A percentile compares a stretch with the other conserved stretches of the same genome.
phyloP scores from a whole-genome alignment of 2,329 filamentous ascomycete genomes.

The Ilyonectria mors-panacis region DNA sequence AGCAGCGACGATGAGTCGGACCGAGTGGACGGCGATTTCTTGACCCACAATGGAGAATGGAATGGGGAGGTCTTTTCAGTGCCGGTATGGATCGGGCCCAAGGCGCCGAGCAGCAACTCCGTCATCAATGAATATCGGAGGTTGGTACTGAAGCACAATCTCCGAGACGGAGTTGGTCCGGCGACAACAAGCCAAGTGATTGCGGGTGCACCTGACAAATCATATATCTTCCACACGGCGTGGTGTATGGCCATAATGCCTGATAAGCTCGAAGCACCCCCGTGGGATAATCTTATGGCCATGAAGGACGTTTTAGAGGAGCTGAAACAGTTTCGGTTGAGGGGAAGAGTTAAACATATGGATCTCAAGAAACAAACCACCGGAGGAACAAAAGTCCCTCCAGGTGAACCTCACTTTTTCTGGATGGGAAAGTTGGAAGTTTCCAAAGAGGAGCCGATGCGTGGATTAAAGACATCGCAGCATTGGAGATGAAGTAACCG shows the following conservation, averaged over 20 bases:
- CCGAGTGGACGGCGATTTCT: conserved; percentile 41
- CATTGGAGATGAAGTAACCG: conserved; percentile 25
- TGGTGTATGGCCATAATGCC: conserved; percentile 67
- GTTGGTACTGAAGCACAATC: conserved; percentile 55
- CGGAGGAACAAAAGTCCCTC: conserved; percentile 23
- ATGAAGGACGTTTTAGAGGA: conserved; percentile 62
- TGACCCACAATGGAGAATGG: conserved; percentile 45
- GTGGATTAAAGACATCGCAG: conserved; percentile 31
- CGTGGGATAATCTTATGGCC: conserved; percentile 48
- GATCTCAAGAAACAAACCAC: conserved; percentile 28
- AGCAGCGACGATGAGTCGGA: conserved; percentile 14
- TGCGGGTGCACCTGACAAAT: conserved; percentile 63
- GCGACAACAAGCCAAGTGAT: conserved; percentile 64
- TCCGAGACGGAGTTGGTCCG: conserved; percentile 60
- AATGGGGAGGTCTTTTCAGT: conserved; percentile 45
- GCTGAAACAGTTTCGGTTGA: conserved; percentile 57
- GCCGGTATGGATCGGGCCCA: conserved; percentile 65
- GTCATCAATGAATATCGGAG: conserved; percentile 65
- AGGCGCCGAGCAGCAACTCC: conserved; percentile 49
- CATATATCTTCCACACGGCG: conserved; percentile 65
- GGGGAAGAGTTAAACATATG: conserved; percentile 50
- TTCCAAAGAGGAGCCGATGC: conserved; percentile 33
- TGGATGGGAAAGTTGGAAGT: conserved; percentile 58
- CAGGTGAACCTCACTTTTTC: conserved; percentile 51
- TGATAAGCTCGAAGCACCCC: conserved; percentile 47